phyloP scores from a whole-genome alignment of 116 monocot species.

The Trichopus zeylanicus region DNA sequence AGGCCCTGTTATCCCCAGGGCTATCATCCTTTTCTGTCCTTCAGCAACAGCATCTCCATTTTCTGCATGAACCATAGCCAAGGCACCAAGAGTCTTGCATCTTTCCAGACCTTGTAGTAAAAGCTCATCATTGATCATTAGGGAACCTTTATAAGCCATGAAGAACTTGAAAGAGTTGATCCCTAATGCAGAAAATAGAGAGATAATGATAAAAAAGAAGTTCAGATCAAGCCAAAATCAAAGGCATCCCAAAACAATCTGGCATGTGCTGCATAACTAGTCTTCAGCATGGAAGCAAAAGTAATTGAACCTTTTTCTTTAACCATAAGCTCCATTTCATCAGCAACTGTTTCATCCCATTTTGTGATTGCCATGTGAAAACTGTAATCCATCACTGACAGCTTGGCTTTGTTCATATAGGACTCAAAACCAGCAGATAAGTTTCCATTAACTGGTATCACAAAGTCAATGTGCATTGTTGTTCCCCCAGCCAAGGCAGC shows the following conservation, averaged over 20 bases:
- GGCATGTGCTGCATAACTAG: background rate
- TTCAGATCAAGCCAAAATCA: background rate
- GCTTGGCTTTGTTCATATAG: constrained; percentile 69
- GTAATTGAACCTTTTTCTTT: constrained; percentile 73
- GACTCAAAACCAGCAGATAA: constrained; percentile 73
- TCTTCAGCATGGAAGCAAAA: background rate
- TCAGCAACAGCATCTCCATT: constrained; percentile 97
- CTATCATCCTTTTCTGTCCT: constrained; percentile 85
- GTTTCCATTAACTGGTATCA: constrained; percentile 81
- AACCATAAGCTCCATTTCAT: constrained; percentile 94
- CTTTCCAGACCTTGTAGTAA: constrained; percentile 72
- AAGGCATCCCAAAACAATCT: constrained; percentile 1
- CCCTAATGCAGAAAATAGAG: constrained; percentile 29
- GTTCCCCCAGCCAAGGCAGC: constrained; percentile 96
- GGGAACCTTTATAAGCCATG: constrained; percentile 97
- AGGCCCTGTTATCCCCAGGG: constrained; percentile 92
- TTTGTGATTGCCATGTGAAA: constrained; percentile 97
- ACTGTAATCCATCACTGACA: constrained; percentile 94
- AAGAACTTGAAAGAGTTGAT: constrained; percentile 99
- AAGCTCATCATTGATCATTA: constrained; percentile 90
- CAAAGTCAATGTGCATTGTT: constrained; percentile 99
- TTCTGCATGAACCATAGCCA: constrained; percentile 98
- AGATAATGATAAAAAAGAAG: background rate
- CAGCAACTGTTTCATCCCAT: constrained; percentile 88
- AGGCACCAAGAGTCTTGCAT: constrained; percentile 93